Conservation (phyloP, 768 basidiomycete species). For the Lentinus brumalis region DNA sequence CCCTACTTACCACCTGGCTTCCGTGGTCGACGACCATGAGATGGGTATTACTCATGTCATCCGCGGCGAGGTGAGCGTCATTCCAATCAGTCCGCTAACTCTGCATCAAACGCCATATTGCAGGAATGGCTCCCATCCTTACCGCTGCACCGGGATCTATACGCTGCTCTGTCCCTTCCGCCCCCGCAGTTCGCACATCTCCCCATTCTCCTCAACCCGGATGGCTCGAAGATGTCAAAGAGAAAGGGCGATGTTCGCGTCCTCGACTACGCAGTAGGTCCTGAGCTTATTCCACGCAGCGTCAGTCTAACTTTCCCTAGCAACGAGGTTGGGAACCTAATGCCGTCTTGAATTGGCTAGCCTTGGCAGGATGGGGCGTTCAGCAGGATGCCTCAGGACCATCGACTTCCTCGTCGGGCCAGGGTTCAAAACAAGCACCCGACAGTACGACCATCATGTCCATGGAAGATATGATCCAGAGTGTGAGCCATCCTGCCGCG, state of each 20-base stretch:
- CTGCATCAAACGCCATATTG: not conserved
- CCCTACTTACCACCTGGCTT: constrained; percentile 96
- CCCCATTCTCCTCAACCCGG: constrained; percentile 85
- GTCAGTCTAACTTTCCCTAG: constrained; percentile 39
- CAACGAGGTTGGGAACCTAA: constrained; percentile 86
- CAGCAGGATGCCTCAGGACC: constrained; percentile 36
- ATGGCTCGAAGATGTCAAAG: constrained; percentile 95
- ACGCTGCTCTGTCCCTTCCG: constrained; percentile 69
- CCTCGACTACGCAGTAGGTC: constrained; percentile 77
- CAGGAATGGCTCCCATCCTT: constrained; percentile 97
- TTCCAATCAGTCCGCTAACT: not conserved
- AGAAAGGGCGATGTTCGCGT: constrained; percentile 89
- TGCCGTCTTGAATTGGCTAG: constrained; percentile 91
- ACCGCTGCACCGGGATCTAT: constrained; percentile 88
- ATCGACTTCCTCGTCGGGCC: constrained; percentile 8
- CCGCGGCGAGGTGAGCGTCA: constrained; percentile 73
- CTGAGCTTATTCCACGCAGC: not conserved
- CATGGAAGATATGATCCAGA: constrained; percentile 62
- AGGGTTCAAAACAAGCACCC: constrained; percentile 44
- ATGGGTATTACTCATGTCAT: constrained; percentile 97
- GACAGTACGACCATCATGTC: constrained; percentile 68
- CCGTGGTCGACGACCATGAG: constrained; percentile 91
- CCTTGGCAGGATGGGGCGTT: constrained; percentile 91
- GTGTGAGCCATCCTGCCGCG: constrained; percentile 42
- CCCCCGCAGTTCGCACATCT: constrained; percentile 89